Evolutionary conservation across 306 rosid genomes (phyloP).

Genomic region (Begonia loranthoides): DNA sequence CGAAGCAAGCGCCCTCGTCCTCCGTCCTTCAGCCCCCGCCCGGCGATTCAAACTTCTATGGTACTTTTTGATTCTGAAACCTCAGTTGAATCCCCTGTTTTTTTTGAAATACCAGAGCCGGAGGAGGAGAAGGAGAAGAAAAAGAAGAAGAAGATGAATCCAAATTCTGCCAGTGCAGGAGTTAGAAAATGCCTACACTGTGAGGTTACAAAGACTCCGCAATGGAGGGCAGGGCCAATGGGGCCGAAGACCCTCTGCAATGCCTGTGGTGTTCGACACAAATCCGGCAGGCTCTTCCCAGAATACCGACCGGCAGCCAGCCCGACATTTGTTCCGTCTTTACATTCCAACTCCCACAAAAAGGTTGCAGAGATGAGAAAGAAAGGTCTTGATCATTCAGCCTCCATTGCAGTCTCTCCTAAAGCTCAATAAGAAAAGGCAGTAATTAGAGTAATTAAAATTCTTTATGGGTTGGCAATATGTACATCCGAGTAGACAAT

Average conservation of each 20-base stretch:
- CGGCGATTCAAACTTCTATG: slow-evolving; percentile 40
- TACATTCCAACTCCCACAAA: slow-evolving; percentile 96
- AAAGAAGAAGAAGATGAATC: slow-evolving; percentile 38
- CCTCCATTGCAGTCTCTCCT: no score
- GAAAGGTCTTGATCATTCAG: slow-evolving; percentile 19
- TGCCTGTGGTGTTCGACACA: slow-evolving; percentile 93
- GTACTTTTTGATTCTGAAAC: slow-evolving; percentile 46
- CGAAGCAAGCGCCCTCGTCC: slow-evolving; percentile 99
- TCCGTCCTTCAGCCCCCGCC: slow-evolving; percentile 64
- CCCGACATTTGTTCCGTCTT: slow-evolving; percentile 64
- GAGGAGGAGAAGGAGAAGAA: slow-evolving; percentile 31
- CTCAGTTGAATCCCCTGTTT: slow-evolving; percentile 65
- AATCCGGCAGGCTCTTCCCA: slow-evolving; percentile 89
- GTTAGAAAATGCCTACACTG: slow-evolving; percentile 95
- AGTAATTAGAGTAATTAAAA: no score
- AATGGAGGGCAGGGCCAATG: slow-evolving; percentile 99
- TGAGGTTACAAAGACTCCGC: slow-evolving; percentile 96
- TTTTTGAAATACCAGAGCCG: slow-evolving; percentile 18
- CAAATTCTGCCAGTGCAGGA: slow-evolving; percentile 23
- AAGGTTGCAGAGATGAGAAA: slow-evolving; percentile 89
- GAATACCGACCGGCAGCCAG: slow-evolving; percentile 98
- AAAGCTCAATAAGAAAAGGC: no score
- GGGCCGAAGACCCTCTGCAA: slow-evolving; percentile 98
- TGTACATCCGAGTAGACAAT: no score
- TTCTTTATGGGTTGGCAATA: no score